Evolutionary conservation across 805 yeast genomes (phyloP).

Genomic region (Ascoidea asiatica): DNA sequence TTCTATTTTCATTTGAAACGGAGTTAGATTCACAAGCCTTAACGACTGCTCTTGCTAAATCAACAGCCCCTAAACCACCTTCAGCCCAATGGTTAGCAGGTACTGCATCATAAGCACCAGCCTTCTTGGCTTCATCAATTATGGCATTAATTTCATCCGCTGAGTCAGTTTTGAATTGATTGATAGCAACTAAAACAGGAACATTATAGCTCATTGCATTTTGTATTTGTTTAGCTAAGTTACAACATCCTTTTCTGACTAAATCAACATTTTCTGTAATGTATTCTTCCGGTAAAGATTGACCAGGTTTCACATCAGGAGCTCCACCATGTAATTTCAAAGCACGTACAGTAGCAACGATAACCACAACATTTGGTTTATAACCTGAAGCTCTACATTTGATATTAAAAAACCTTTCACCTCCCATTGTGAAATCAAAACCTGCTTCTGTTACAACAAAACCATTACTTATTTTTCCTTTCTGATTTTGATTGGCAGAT

Average conservation of each 20-base stretch:
- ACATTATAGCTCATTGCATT: slow-evolving; percentile 77
- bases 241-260: slow-evolving; percentile 69
- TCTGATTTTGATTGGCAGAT: slow-evolving; percentile 21
- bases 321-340: slow-evolving; percentile 96
- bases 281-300: slow-evolving; percentile 72
- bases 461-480: slow-evolving; percentile 31
- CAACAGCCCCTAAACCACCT: slow-evolving; percentile 87
- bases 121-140: slow-evolving; percentile 64
- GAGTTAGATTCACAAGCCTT: slow-evolving; percentile 40
- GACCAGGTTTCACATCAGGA: slow-evolving; percentile 92
- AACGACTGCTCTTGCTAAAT: slow-evolving; percentile 73
- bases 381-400: slow-evolving; percentile 89
- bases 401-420: slow-evolving; percentile 92
- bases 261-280: slow-evolving; percentile 67
- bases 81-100: slow-evolving; percentile 90
- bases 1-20: slow-evolving; percentile 24
- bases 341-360: slow-evolving; percentile 96
- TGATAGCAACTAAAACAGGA: slow-evolving; percentile 92
- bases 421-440: slow-evolving; percentile 98
- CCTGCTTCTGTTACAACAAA: slow-evolving; percentile 97
- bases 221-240: slow-evolving; percentile 79
- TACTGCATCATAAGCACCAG: slow-evolving; percentile 92
- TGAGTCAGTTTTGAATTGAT: slow-evolving; percentile 74
- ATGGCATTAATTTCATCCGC: slow-evolving; percentile 69
- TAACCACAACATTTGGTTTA: slow-evolving; percentile 78